Base-by-base conservation (phyloP, 116 monocot genomes). In the Posidonia oceanica region DNA sequence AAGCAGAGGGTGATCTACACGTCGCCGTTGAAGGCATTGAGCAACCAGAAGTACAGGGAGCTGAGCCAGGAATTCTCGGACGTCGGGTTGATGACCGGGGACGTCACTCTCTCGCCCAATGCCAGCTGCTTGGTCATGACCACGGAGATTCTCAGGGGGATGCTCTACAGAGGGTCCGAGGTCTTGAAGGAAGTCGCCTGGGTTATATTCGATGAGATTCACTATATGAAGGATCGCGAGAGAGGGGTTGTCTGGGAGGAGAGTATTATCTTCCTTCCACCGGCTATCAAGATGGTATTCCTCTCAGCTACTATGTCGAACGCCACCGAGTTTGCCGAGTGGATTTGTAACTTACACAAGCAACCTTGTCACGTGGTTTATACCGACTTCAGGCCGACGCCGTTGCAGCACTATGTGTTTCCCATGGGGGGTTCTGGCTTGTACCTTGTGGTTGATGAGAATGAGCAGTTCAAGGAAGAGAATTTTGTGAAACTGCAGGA, bases 211-310 rank as follows among this genome's bases (percentile, higher is more conserved):
- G 99, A 99, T 74, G 99, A 99, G 48, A 99, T 99, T 69, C 99
- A 99, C 72, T 99, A 99, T 77, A 99, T 99, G 99, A 99, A 99
- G 75, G 99, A 99, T 68, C 65, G 99, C 13, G 99, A 99, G 79
- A 81, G 99, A 71, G 99, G 99, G 51, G 99, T 93, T 12, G 99
- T 99, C 11, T 99, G 99, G 99, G 99, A 99, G 76, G 99, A 99
- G 79, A 99, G 88, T 67, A 99, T 99, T 18, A 86, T 99, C 15
- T 99, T 99, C 75, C 67, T 99, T 70, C 93, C 93, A 12, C 93
- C 99, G 2, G 89, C 83, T 22, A 99, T 99, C 55, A 99, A 99
- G 86, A 99, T 93, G 99, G 90, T 99, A 1, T 99, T 99, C 55
- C 79, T 99, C 52, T 99, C 99, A 15, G 99, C 99, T 0, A 99